Percentiles rank a stretch among this genome's conserved stretches.
Conservation (phyloP, 352 stramenopile genomes). For the Pseudoperonospora humuli region DNA sequence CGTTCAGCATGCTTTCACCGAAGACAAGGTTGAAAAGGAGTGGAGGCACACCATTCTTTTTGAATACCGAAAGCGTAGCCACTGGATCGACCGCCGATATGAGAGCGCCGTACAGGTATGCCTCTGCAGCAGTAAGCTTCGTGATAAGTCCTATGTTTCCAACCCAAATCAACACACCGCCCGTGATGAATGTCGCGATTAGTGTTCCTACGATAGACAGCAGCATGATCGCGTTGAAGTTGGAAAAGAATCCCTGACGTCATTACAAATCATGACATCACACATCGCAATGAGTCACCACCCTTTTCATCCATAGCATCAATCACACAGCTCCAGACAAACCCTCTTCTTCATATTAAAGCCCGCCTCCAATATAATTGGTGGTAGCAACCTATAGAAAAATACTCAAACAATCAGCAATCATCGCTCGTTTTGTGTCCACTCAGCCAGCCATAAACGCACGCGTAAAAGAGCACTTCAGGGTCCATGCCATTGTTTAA, state of each 20-base stretch:
- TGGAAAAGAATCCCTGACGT: conserved; percentile 75
- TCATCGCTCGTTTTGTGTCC: not conserved
- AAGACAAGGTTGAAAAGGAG: conserved; percentile 94
- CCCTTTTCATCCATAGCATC: not conserved
- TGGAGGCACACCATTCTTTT: conserved; percentile 80
- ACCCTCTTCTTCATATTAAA: conserved; percentile 87
- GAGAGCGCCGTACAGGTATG: conserved; percentile 88
- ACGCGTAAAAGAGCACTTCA: conserved; percentile 80
- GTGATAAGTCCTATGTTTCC: conserved; percentile 70
- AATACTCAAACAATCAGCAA: conserved; percentile 1
- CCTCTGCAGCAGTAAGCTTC: conserved; percentile 78
- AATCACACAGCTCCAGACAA: conserved; percentile 1
- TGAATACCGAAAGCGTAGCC: conserved; percentile 90
- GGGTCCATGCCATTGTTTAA: conserved; percentile 77
- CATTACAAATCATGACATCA: conserved; percentile 4
- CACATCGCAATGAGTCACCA: conserved; percentile 2
- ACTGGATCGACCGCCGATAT: conserved; percentile 93
- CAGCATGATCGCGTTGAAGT: conserved; percentile 83
- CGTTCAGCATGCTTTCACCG: conserved; percentile 93
- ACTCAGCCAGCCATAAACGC: conserved; percentile 8
- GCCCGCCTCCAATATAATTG: conserved; percentile 80
- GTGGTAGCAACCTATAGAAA: conserved; percentile 42
- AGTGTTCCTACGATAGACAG: conserved; percentile 74
- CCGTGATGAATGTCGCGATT: conserved; percentile 74
- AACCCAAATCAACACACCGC: conserved; percentile 64